These are phyloP conservation scores for Rubia balearica DNA, from an alignment of 305 asterid species.

Conservation along the genomic window DNA sequence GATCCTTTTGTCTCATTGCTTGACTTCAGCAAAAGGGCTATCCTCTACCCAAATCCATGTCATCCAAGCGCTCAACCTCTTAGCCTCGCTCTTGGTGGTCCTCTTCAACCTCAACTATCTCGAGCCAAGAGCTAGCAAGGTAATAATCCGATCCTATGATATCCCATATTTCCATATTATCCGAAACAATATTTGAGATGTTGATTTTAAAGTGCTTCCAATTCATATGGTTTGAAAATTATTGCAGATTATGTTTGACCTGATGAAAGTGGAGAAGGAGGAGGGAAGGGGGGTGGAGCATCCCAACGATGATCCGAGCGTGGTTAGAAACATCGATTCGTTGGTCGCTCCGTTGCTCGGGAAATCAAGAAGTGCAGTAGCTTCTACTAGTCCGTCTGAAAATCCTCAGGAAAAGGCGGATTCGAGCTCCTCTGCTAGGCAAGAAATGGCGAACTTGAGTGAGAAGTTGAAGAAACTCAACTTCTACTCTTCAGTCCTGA, in stretches of 20 bases:
- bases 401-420: too few species aligned
- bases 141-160: constrained; percentile 3
- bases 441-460: too few species aligned
- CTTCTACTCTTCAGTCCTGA: too few species aligned
- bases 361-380: too few species aligned
- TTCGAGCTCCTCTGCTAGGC: too few species aligned
- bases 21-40: constrained; percentile 19
- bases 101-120: constrained; percentile 39
- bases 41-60: not conserved
- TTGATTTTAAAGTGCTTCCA: not conserved
- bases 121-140: constrained; percentile 77
- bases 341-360: too few species aligned
- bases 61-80: constrained; percentile 26
- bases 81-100: constrained; percentile 30
- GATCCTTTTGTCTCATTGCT: constrained; percentile 46
- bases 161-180: not conserved
- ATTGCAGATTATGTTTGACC: constrained; percentile 28
- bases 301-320: too few species aligned
- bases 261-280: constrained; percentile 30
- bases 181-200: not conserved
- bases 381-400: too few species aligned
- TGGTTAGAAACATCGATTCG: too few species aligned
- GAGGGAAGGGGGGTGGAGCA: constrained; percentile 17
- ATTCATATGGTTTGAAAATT: not conserved
- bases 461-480: too few species aligned